These are phyloP conservation scores for Trichopus zeylanicus DNA, from an alignment of 116 monocot species.

Conservation along the genomic window DNA sequence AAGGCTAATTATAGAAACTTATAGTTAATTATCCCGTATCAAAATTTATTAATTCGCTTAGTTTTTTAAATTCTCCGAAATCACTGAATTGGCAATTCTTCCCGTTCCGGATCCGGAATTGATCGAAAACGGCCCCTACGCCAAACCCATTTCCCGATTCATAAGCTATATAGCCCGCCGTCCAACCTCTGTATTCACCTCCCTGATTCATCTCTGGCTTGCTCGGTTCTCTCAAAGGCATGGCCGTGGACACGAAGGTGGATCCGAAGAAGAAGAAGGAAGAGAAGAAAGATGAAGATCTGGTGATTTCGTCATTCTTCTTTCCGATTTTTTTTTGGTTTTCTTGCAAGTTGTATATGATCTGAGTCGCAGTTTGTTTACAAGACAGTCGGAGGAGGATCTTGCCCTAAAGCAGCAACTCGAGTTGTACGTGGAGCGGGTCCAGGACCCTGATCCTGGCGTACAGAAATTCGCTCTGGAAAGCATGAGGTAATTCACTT, in stretches of 20 bases:
- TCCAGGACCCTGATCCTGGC: slow-evolving; percentile 76
- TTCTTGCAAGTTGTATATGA: not conserved
- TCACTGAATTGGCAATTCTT: too few species aligned
- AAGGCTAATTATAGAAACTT: too few species aligned
- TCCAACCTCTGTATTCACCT: too few species aligned
- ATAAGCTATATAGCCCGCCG: too few species aligned
- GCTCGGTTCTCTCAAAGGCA: slow-evolving; percentile 16
- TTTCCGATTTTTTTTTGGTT: slow-evolving; percentile 2
- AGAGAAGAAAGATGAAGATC: slow-evolving; percentile 96
- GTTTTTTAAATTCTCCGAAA: too few species aligned
- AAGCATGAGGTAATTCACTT: slow-evolving; percentile 75
- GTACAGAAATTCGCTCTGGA: slow-evolving; percentile 95
- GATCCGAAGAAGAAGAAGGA: slow-evolving; percentile 91
- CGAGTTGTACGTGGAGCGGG: slow-evolving; percentile 82
- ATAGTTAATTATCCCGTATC: too few species aligned
- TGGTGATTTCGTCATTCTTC: slow-evolving; percentile 30
- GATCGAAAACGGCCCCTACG: too few species aligned
- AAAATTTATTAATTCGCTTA: too few species aligned
- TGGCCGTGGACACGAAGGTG: slow-evolving; percentile 59
- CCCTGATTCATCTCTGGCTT: too few species aligned
- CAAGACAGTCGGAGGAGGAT: slow-evolving; percentile 88
- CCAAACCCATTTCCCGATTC: too few species aligned
- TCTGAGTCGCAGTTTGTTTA: not conserved
- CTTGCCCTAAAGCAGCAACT: slow-evolving; percentile 84
- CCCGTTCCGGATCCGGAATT: too few species aligned